Evolutionary conservation across 2,329 filamentous ascomycete species (phyloP).

Genomic region (Aureobasidium sp.): DNA sequence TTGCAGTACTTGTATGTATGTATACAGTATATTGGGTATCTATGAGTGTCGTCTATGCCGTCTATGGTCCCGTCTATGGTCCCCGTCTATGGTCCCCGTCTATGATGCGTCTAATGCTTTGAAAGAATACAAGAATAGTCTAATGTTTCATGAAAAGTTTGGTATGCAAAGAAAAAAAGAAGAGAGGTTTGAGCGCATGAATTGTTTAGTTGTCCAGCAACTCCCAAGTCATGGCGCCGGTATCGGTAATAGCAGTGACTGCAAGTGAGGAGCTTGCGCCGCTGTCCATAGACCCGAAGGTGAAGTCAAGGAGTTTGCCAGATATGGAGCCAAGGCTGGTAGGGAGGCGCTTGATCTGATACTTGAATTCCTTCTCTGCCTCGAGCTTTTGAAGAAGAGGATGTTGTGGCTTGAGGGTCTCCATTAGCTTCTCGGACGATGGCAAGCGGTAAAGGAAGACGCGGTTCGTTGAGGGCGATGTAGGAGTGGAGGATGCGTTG

Average conservation of each 20-base stretch:
- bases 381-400: neutral
- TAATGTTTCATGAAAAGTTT: neutral
- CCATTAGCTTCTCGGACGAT: constrained; percentile 17
- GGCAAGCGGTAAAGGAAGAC: constrained; percentile 28
- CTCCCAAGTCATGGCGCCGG: neutral
- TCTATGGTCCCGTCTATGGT: constrained; percentile 1
- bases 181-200: neutral
- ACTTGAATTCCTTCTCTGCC: neutral
- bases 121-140: neutral
- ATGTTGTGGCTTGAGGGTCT: constrained; percentile 14
- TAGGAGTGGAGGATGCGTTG: constrained; percentile 4
- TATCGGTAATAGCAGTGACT: neutral
- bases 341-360: constrained; percentile 14
- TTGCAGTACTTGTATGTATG: neutral
- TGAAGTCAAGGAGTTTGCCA: constrained; percentile 10
- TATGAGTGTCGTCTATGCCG: neutral
- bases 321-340: constrained; percentile 10
- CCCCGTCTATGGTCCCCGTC: neutral
- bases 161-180: neutral
- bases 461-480: constrained; percentile 25
- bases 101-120: constrained; percentile 2
- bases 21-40: constrained; percentile 4
- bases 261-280: neutral
- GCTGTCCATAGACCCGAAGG: neutral
- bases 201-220: constrained; percentile 9